Evolutionary conservation across 192 early-diverging fungal species (phyloP), one percentile per base, ranked within the genome.

Genomic region (Umbelopsis ramanniana): DNA sequence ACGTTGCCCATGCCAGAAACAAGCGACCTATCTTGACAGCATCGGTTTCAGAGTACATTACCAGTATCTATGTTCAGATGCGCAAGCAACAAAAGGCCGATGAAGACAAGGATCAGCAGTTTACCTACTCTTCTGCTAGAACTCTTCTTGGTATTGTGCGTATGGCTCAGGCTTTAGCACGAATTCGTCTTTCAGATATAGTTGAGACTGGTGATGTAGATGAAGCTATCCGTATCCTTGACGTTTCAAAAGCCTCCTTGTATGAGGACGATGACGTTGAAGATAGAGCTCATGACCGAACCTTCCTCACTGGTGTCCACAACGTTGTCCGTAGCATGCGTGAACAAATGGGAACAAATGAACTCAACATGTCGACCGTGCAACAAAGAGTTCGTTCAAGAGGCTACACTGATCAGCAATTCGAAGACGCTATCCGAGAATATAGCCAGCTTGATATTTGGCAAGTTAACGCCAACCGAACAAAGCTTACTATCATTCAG

Each of bases 71-170:
- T 74, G 89, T 97, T 21, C 84, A 88, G 19, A 79, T 98, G 76
- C 86, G 98, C 0, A 85, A 89, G 60, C 79, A 91, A 46, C 87
- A 91, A 77, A 85, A 86, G 67, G 70, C 76, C 11, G 80, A 84
- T 43, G 76, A 82, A 23, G 83, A 80, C 33, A 67, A 71, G 17
- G 82, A 86, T 29, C 79, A 85, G 46, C 89, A 94, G 70, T 89
- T 92, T 63, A 90, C 93, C 52, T 93, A 95, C 85, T 91, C 91
- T 0, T 89, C 84, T 67, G 92, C 93, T 9, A 88, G 97, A 82
- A 94, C 95, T 10, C 81, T 99, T 54, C 79, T 99, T 21, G 79
- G 82, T 45, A 98, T 99, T 93, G 96, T 98, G 76, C 92, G 97
- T 70, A 84, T 98, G 77, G 78, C 94, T 19, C 95, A 99, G 73